Evolutionary conservation across 176 grass and related monocot genomes (phyloP).

Genomic region (Rhipidocladum racemiflorum): DNA sequence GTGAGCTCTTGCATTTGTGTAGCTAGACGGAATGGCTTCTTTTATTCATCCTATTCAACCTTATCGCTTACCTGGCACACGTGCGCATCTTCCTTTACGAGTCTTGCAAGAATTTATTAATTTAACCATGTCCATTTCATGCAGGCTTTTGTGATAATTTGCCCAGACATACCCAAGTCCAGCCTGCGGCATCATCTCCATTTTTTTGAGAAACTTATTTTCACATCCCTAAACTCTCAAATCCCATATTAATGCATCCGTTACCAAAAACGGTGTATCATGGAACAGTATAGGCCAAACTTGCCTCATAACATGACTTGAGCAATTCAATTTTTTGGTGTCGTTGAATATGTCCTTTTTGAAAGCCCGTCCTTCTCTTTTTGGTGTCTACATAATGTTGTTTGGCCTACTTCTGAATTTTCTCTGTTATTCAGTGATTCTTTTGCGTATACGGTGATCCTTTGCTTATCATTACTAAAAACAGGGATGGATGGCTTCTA

Average conservation of each 20-base stretch:
- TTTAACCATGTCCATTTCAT: not conserved
- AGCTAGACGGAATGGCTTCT: not conserved
- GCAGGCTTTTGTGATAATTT: constrained; percentile 48
- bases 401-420: not conserved
- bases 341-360: not conserved
- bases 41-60: not conserved
- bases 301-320: not conserved
- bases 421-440: not conserved
- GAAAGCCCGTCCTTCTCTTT: not conserved
- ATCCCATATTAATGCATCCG: constrained; percentile 31
- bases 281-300: not conserved
- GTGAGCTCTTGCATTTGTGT: constrained; percentile 36
- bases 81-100: not conserved
- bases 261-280: not conserved
- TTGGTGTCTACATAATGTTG: not conserved
- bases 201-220: constrained; percentile 36
- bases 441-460: not conserved
- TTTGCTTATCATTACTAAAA: not conserved
- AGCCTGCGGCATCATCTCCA: constrained; percentile 22
- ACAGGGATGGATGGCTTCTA: not conserved
- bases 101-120: not conserved
- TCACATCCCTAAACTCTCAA: constrained; percentile 12
- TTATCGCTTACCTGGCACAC: not conserved
- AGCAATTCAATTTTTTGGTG: constrained; percentile 8
- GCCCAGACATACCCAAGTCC: constrained; percentile 11